Evolutionary conservation across 108 stramenopile genomes (phyloP), one percentile per base, ranked within the genome.

Genomic region (Thalassiosira profunda): DNA sequence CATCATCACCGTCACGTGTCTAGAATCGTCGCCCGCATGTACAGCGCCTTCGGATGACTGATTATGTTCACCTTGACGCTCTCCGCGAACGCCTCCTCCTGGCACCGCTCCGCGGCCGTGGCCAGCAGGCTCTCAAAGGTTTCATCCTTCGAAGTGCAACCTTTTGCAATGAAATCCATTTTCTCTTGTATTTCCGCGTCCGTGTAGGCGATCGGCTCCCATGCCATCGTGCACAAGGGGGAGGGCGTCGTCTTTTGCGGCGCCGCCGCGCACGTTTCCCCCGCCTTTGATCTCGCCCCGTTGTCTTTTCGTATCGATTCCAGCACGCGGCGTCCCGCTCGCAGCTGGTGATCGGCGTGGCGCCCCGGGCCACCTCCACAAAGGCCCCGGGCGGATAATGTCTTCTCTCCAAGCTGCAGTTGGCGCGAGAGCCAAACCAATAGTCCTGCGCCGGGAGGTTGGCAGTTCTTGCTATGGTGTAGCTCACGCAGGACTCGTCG

Each of bases 381-480:
- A 34, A 54, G 18, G 14, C 25, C 12, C 29, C 53, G 6, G 25
- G 29, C 0, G 53, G 53, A 17, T 54, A 54, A 20, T 29, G 8
- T 29, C 53, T 54, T 29, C 53, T 21, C 29, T 54, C 53, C 25
- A 54, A 34, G 25, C 53, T 34, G 53, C 53, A 54, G 18, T 54
- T 54, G 18, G 29, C 2, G 2, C 20, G 25, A 0, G 29, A n/a
- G 18, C 15, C 29, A 29, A 34, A 54, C 24, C 15, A 10, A 29
- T 54, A 11, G 5, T 28, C 7, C 10, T 54, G 53, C 0, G 2
- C 29, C 5, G 3, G 8, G 6, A 8, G 0, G 18, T 30, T 7
- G 15, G 53, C 11, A 1, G 8, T 18, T 34, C 53, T 54, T 34
- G 26, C 53, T 0, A 54, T 17, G 33, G 53, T 54, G 53, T 12